Evolutionary conservation across 2,329 filamentous ascomycete genomes (phyloP).

Genomic region (Botrytis paeoniae): DNA sequence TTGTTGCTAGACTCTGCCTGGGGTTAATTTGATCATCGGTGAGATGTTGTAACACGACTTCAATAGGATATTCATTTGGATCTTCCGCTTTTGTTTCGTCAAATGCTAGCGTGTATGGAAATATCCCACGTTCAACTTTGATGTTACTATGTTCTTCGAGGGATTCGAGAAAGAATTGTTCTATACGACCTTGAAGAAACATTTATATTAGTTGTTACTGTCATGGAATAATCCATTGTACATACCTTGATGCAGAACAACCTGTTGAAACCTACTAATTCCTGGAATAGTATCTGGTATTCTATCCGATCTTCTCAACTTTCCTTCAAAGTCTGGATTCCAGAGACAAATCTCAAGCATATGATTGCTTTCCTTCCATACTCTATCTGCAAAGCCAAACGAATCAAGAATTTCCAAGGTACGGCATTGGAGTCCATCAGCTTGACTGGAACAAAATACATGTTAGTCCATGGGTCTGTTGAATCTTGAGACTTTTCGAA

Average conservation of each 20-base stretch:
- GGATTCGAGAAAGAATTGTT: constrained; percentile 62
- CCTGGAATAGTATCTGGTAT: constrained; percentile 62
- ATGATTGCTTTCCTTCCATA: constrained; percentile 65
- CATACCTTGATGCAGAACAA: constrained; percentile 64
- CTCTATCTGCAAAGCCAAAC: constrained; percentile 63
- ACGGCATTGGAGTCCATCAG: constrained; percentile 60
- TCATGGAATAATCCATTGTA: background rate
- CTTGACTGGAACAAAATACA: constrained; percentile 47
- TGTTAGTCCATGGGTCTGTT: background rate
- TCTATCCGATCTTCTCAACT: constrained; percentile 55
- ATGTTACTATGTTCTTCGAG: constrained; percentile 55
- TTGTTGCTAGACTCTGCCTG: constrained; percentile 41
- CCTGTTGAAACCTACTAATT: constrained; percentile 61
- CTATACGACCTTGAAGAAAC: constrained; percentile 48
- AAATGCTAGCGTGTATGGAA: constrained; percentile 55
- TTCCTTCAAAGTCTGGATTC: constrained; percentile 60
- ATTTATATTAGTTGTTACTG: background rate
- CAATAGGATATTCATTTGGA: constrained; percentile 56
- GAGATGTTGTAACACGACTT: constrained; percentile 55
- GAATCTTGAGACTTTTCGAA: background rate
- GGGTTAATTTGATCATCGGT: constrained; percentile 57
- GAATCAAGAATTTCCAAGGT: constrained; percentile 69
- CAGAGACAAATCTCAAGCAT: constrained; percentile 62
- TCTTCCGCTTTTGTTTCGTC: constrained; percentile 51
- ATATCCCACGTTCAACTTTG: constrained; percentile 56